Base-by-base conservation (phyloP, 352 stramenopile genomes). In the Phytophthora capsici region DNA sequence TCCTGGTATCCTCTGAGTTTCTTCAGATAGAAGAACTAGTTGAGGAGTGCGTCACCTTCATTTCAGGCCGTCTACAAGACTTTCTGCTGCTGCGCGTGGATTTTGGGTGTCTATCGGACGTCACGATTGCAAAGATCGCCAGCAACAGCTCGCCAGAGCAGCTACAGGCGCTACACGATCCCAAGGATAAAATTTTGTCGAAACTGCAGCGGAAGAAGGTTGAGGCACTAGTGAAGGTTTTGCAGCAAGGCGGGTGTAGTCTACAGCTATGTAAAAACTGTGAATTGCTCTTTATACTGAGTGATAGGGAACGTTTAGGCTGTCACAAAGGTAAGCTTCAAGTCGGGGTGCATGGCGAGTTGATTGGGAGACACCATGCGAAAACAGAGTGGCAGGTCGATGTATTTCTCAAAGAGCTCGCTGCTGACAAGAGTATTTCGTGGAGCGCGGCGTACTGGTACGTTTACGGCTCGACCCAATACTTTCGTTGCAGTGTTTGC, bases 1-100 rank as follows among this genome's bases (percentile, higher is more conserved):
- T 98, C 53, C 80, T 98, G 30, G 93, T 97, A 12, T 96, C 87
- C 9, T 95, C 86, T 55, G 89, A 97, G 66, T 98, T 98, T 57
- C 61, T 98, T 30, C 86, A 97, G 56, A 98, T 98, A 89, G 89
- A 90, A 28, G 70, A 67, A 25, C 77, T 98, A 30, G 90, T 98
- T 4, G 70, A 91, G 16, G 77, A 96, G 57, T 97, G 91, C 64
- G 75, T 95, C 22, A 17, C 22, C 13, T 97, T 96, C 69, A 87
- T 98, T 32, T 70, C 75, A 4, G 20, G 52, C 6, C 58, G 82
- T 26, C 76, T 98, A 46, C 81, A 89, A 41, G 82, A 95, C 16
- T 94, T 98, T 28, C 61, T 97, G 38, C 68, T 86, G 38, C 66
- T 97, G 23, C 90, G 90, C 6, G 89, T 97, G 37, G 90, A 97